These are phyloP conservation scores for Flammula alnicola DNA, from an alignment of 1,284 basidiomycete genomes.

Conservation along the genomic window DNA sequence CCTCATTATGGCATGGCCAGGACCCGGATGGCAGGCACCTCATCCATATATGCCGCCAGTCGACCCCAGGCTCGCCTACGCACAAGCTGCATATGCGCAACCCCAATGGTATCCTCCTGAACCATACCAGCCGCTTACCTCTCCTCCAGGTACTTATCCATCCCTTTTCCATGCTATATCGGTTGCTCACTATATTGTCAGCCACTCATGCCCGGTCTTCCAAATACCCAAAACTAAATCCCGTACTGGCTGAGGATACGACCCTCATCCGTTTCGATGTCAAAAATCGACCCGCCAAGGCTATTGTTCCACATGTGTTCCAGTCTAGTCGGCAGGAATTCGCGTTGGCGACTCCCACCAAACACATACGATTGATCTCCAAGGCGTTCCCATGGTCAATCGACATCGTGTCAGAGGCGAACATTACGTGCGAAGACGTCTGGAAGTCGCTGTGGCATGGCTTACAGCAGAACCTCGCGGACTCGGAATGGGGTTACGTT, in stretches of 20 bases:
- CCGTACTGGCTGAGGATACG: conserved; percentile 53
- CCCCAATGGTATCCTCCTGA: conserved; percentile 2
- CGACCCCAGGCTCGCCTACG: conserved; percentile 5
- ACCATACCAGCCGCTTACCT: background rate
- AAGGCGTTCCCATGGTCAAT: conserved; percentile 64
- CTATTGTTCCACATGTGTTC: conserved; percentile 48
- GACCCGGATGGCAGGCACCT: background rate
- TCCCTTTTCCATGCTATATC: background rate
- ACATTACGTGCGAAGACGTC: conserved; percentile 53
- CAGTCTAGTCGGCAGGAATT: conserved; percentile 37
- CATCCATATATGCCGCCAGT: background rate
- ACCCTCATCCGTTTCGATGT: conserved; percentile 56
- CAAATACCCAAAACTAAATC: conserved; percentile 50
- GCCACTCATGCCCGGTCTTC: conserved; percentile 22
- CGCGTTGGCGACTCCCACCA: conserved; percentile 40
- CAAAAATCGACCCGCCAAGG: conserved; percentile 41
- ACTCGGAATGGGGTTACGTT: conserved; percentile 67
- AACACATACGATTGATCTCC: conserved; percentile 53
- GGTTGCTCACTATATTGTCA: background rate
- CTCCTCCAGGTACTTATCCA: conserved; percentile 4
- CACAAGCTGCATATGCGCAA: conserved; percentile 1
- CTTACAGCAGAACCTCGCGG: conserved; percentile 54
- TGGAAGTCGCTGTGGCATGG: conserved; percentile 55
- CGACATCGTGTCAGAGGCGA: conserved; percentile 47
- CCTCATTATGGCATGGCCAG: conserved; percentile 9